Base-by-base conservation (phyloP, 768 basidiomycete species). In the Boletus insuetus region DNA sequence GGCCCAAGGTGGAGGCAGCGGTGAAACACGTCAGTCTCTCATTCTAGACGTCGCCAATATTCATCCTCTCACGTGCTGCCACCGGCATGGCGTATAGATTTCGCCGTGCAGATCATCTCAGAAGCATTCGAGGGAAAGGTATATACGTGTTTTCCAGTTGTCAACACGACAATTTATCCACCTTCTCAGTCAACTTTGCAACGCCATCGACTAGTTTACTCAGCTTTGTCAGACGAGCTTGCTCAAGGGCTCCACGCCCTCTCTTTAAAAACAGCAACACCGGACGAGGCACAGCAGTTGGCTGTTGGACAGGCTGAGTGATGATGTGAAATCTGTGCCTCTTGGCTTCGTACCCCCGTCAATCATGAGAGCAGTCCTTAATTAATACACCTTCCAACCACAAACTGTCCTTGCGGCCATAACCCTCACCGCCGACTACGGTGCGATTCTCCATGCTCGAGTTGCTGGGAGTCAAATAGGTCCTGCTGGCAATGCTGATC, bases 151-250 rank as follows among this genome's bases (percentile, higher is more conserved):
- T 59, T 37, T 16, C 49, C 55, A 3, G 31, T 53, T 35, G 16
- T 19, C 46, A 14, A 41, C 49, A 50, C 48, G 55, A 44, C 40
- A 53, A 56, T 50, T 61, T 49, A 66, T 40, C 46, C 53, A 51
- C 40, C 53, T 51, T 51, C 35, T 37, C 59, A 91, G 91, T 82
- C 74, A 20, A 84, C 85, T 11, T 82, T 93, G 75, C 87, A 91
- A 66, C 83, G 91, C 46, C 91, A 94, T 72, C 81, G 90, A 45
- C 79, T 93, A 76, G 80, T 94, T 45, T 85, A 92, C 69, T 76
- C 81, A 8, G 82, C 85, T 3, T 75, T 94, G 32, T 78, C 85
- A 19, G 84, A 87, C 32, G 89, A 94, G 66, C 74, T 94, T 44
- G 68, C 79, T 24, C 75, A 78, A 54, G 90, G 91, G 6, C 69